Conservation (phyloP, 345 rosid species). For the Eucalyptus leucophloia region DNA sequence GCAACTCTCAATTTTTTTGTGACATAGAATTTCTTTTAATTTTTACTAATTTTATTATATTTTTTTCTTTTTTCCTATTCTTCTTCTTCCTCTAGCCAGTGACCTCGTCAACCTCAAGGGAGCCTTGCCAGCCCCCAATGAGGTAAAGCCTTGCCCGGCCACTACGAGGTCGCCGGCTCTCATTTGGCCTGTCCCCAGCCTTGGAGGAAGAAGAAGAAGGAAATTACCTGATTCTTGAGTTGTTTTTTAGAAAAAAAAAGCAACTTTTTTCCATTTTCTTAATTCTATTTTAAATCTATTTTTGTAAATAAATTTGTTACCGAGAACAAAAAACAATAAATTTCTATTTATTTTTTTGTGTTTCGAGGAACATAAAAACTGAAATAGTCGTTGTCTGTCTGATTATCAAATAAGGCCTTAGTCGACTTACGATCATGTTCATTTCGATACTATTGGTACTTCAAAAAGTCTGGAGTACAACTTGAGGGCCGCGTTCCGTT, state of each 20-base stretch:
- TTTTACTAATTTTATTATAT: too few relatives aligned
- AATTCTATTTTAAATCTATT: rapidly evolving
- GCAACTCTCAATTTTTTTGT: too few relatives aligned
- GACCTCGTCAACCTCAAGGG: rapidly evolving
- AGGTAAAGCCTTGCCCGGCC: too few relatives aligned
- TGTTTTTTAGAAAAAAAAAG: rapidly evolving
- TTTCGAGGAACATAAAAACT: rapidly evolving
- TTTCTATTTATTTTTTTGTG: too few relatives aligned
- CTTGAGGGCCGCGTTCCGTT: neutral
- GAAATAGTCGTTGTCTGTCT: rapidly evolving
- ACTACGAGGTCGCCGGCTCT: rapidly evolving
- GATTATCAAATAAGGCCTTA: too few relatives aligned
- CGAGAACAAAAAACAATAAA: rapidly evolving
- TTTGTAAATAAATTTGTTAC: too few relatives aligned
- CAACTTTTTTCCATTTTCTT: too few relatives aligned
- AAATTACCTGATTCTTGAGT: too few relatives aligned
- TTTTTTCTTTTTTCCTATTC: too few relatives aligned
- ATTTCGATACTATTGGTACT: neutral
- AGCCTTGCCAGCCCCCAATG: rapidly evolving
- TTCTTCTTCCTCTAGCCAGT: too few relatives aligned
- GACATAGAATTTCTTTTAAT: too few relatives aligned
- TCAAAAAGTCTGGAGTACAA: rapidly evolving
- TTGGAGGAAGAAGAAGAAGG: too few relatives aligned
- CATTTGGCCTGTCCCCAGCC: rapidly evolving
- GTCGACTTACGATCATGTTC: neutral